phyloP scores from a whole-genome alignment of 2,329 filamentous ascomycete species.

The Fusarium siculi region DNA sequence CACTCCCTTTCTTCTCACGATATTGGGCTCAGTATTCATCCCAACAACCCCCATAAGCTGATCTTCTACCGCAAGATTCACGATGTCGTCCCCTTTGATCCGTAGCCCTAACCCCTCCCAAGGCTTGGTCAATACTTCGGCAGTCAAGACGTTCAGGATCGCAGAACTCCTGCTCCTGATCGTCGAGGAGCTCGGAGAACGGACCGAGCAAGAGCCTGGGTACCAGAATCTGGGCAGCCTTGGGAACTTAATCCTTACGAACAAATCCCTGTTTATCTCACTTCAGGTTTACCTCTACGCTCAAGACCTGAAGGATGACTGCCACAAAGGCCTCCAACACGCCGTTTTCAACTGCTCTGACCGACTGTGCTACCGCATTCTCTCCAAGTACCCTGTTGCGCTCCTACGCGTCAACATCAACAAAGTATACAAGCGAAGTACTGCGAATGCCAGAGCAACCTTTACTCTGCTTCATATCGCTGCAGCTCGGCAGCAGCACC shows the following conservation, averaged over 20 bases:
- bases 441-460: neutral
- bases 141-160: neutral
- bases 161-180: neutral
- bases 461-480: constrained; percentile 19
- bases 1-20: neutral
- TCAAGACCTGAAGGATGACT: neutral
- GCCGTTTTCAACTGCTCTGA: neutral
- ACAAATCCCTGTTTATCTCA: neutral
- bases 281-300: neutral
- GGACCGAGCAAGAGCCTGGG: neutral
- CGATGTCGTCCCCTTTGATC: neutral
- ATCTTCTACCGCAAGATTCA: neutral
- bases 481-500: neutral
- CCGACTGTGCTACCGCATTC: neutral
- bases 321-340: neutral
- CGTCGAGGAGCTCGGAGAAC: neutral
- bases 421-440: too few species aligned
- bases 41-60: neutral
- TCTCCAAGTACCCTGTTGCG: neutral
- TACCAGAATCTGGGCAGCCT: neutral
- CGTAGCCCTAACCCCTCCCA: neutral
- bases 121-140: neutral
- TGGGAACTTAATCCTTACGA: neutral
- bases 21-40: neutral
- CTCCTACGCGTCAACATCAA: neutral